A percentile compares a stretch with the other conserved stretches of the same genome.
Conservation (phyloP, 139 green algal genomes). For the Pycnococcus provasolii region DNA sequence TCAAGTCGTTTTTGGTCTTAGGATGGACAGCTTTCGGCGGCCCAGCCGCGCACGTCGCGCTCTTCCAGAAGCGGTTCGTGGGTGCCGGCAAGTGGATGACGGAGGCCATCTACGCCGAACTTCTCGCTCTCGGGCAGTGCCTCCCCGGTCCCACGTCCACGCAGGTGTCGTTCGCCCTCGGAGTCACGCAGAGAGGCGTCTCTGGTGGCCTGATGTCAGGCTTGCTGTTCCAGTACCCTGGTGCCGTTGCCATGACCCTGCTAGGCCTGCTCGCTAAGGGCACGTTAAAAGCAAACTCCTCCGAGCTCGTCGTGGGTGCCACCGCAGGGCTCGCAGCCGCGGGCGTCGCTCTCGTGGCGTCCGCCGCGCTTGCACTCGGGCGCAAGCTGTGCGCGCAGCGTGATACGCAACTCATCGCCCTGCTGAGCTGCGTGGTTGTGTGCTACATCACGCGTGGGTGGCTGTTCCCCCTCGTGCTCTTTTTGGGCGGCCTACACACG, state of each 20-base stretch:
- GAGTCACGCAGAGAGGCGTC: constrained; percentile 66
- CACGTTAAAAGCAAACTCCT: neutral
- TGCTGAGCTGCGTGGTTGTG: constrained; percentile 39
- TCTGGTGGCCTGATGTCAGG: constrained; percentile 39
- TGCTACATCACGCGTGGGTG: constrained; percentile 60
- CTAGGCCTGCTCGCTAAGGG: constrained; percentile 47
- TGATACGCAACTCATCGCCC: constrained; percentile 13
- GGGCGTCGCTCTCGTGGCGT: constrained; percentile 70
- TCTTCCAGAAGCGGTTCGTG: constrained; percentile 60
- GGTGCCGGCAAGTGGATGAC: constrained; percentile 65
- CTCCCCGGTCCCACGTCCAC: constrained; percentile 81
- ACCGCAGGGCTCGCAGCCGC: constrained; percentile 52
- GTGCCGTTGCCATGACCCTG: constrained; percentile 61
- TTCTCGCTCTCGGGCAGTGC: constrained; percentile 76
- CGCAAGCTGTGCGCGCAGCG: constrained; percentile 54
- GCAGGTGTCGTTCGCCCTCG: constrained; percentile 63
- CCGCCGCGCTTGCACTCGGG: constrained; percentile 55
- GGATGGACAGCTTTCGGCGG: constrained; percentile 55
- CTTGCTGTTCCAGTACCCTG: constrained; percentile 82
- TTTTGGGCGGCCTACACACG: constrained; percentile 53
- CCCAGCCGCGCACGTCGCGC: constrained; percentile 64
- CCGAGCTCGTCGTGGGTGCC: constrained; percentile 18
- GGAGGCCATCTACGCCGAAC: constrained; percentile 64
- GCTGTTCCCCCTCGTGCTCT: constrained; percentile 65
- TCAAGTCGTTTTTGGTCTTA: constrained; percentile 53